phyloP scores from a whole-genome alignment of 106 monocot species.

The Hemerocallis citrina region DNA sequence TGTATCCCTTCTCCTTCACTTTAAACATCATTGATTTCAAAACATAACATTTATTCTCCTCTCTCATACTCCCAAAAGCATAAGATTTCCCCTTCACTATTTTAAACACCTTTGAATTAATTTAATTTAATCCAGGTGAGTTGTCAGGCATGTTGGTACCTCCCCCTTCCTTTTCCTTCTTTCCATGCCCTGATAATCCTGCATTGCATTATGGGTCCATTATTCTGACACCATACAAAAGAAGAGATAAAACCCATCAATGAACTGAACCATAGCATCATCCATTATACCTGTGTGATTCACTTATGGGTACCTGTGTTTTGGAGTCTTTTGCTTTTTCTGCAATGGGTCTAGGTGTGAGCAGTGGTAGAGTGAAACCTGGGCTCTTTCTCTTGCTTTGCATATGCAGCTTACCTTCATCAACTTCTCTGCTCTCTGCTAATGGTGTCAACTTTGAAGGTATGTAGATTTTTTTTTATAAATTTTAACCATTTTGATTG shows the following conservation, averaged over 20 bases:
- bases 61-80: neutral
- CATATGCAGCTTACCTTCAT: slow-evolving; percentile 25
- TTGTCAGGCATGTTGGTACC: slow-evolving; percentile 8
- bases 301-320: too few relatives aligned
- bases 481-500: neutral
- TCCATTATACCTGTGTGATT: too few relatives aligned
- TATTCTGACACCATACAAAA: neutral
- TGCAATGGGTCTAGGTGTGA: slow-evolving; percentile 25
- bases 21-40: neutral
- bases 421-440: slow-evolving; percentile 51
- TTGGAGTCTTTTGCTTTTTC: too few relatives aligned
- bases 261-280: slow-evolving; percentile 10
- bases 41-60: neutral
- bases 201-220: neutral
- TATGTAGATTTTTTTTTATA: slow-evolving; percentile 9
- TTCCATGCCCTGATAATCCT: neutral
- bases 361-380: neutral
- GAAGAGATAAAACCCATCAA: slow-evolving; percentile 13
- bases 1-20: too few relatives aligned
- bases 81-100: neutral
- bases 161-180: neutral
- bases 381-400: slow-evolving; percentile 20
- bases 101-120: slow-evolving; percentile 2
- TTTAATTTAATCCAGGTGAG: neutral
- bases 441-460: slow-evolving; percentile 89